Percentiles rank a stretch among this genome's conserved stretches.
phyloP scores from a whole-genome alignment of 768 basidiomycete species.

The Lactifluus subvellereus region DNA sequence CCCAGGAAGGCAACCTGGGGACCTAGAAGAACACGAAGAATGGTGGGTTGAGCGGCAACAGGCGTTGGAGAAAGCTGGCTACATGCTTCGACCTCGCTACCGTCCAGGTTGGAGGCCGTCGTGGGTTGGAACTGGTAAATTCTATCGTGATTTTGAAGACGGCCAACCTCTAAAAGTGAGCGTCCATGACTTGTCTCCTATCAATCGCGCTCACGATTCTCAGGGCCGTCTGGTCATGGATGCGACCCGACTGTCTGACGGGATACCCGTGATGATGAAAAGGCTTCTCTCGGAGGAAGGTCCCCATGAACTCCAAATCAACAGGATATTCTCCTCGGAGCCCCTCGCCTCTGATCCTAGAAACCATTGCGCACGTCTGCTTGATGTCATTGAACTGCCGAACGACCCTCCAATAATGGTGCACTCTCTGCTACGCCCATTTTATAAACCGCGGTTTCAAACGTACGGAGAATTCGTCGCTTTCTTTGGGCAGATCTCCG shows the following conservation, averaged over 20 bases:
- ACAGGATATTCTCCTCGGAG: slow-evolving; percentile 11
- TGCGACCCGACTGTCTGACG: slow-evolving; percentile 17
- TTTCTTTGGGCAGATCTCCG: slow-evolving; percentile 33
- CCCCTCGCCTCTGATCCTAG: no score
- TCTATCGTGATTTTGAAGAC: neutral
- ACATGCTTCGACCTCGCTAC: slow-evolving; percentile 13
- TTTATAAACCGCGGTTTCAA: slow-evolving; percentile 29
- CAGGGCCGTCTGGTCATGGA: slow-evolving; percentile 6
- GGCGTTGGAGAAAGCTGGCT: neutral
- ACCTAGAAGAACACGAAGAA: neutral
- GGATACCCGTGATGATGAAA: slow-evolving; percentile 10
- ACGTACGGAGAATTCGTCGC: slow-evolving; percentile 35
- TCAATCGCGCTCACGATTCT: neutral
- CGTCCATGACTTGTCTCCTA: fast-evolving
- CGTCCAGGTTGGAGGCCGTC: slow-evolving; percentile 14
- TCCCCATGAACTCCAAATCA: slow-evolving; percentile 11
- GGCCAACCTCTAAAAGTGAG: neutral
- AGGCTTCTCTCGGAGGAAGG: neutral
- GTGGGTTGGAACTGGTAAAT: neutral
- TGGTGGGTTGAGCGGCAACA: slow-evolving; percentile 5
- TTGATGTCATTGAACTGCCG: slow-evolving; percentile 27
- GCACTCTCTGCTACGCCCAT: slow-evolving; percentile 31
- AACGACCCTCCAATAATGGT: slow-evolving; percentile 29
- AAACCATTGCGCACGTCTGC: slow-evolving; percentile 28
- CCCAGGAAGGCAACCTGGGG: neutral